Base-by-base conservation (phyloP, 2,329 filamentous ascomycete species). In the Zymoseptoria ardabiliae region DNA sequence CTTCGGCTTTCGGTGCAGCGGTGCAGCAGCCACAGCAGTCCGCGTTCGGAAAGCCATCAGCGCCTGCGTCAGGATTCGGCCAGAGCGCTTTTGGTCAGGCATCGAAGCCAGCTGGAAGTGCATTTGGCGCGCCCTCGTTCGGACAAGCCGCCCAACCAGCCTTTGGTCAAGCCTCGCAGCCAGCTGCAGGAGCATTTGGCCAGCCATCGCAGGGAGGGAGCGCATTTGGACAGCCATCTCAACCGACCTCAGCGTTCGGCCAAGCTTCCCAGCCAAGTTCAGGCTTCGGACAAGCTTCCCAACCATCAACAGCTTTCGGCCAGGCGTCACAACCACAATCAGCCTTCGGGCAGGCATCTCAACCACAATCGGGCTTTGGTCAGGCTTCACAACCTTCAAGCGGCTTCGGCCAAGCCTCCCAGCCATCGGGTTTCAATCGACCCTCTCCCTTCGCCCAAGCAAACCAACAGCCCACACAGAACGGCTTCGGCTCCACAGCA, bases 11-110 rank as follows among this genome's bases (percentile, higher is more conserved):
- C 19, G 63, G 67, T 17, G 64, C 63, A 19, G 61, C 35, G 1
- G 35, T 13, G 17, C 35, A 45, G 35, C 35, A 45, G 17, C 35
- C 35, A 69, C 69, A 60, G 56, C 65, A 59, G 20, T 70, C 67
- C 54, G 69, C 74, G 1, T 80, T 80, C 63, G 76, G 75, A 13
- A 72, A 78, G 58, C 71, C 77, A 21, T 58, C 60, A 13, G 65
- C 68, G 53, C 63, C 61, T 49, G 17, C 51, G 2, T 58, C 64
- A 57, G 45, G 56, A 9, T 67, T 67, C 48, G 66, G 59, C 11
- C 51, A 58, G 28, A 59, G 54, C 48, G 61, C 62, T 4, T 68
- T 69, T 50, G 64, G 62, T 41, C 65, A 67, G 35, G 53, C 66
- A 30, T 62, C 65, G 50, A 58, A 57, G 53, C 59, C 58, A 28